A percentile compares a stretch with the other conserved stretches of the same genome.
Conservation (phyloP, 2,329 filamentous ascomycete genomes). For the Byssochlamys sp. region DNA sequence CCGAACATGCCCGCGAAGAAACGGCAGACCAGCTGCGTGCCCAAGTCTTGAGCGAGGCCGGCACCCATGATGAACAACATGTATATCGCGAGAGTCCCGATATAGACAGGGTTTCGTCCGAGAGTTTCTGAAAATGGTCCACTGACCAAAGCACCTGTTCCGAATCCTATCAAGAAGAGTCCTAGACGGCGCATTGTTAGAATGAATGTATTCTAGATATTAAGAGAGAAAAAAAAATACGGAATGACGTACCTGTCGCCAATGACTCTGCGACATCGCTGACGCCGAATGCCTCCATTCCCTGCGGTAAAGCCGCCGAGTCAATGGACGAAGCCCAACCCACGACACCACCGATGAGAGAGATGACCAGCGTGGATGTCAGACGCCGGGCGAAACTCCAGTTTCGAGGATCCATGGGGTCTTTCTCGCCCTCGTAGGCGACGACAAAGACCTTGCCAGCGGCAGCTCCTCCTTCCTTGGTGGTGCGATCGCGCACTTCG, state of each 20-base stretch:
- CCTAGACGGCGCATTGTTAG: slow-evolving; percentile 5
- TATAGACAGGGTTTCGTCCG: slow-evolving; percentile 41
- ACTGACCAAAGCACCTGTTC: slow-evolving; percentile 37
- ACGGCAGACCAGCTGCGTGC: slow-evolving; percentile 39
- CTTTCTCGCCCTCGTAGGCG: slow-evolving; percentile 30
- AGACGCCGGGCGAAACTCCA: slow-evolving; percentile 27
- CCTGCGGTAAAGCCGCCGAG: slow-evolving; percentile 36
- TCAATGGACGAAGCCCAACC: slow-evolving; percentile 42
- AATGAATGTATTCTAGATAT: background rate
- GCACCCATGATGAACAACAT: slow-evolving; percentile 43
- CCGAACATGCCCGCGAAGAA: slow-evolving; percentile 42
- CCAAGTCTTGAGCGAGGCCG: slow-evolving; percentile 39
- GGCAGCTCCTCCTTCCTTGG: slow-evolving; percentile 14
- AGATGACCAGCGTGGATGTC: slow-evolving; percentile 26
- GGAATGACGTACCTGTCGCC: slow-evolving; percentile 26
- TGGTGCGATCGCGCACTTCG: slow-evolving; percentile 12
- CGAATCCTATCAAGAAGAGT: slow-evolving; percentile 40
- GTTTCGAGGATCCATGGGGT: slow-evolving; percentile 38
- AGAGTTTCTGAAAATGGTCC: slow-evolving; percentile 41
- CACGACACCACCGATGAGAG: slow-evolving; percentile 39
- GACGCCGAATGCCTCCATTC: slow-evolving; percentile 34
- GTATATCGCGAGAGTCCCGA: slow-evolving; percentile 37
- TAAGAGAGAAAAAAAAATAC: background rate
- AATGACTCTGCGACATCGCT: slow-evolving; percentile 36
- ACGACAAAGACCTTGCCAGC: slow-evolving; percentile 31